Evolutionary conservation across 352 stramenopile species (phyloP).

Genomic region (Pythium guiyangense): DNA sequence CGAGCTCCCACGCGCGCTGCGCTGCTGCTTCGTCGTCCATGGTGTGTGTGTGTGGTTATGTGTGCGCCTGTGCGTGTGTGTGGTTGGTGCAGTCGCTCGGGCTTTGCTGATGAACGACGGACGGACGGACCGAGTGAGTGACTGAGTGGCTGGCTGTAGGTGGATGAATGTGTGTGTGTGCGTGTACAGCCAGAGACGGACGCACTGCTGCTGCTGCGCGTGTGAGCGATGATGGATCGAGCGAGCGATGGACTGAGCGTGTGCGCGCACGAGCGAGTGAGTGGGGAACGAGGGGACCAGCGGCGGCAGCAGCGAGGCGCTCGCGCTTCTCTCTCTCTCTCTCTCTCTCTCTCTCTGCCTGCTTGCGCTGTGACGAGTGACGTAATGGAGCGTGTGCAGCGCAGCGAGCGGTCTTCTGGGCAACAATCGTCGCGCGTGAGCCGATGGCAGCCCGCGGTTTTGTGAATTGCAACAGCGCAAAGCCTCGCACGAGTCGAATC

Average conservation of each 20-base stretch:
- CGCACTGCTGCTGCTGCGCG: too few species aligned
- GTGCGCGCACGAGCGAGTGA: too few species aligned
- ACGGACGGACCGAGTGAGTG: background rate
- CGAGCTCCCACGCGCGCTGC: slow-evolving; percentile 59
- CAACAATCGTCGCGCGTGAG: background rate
- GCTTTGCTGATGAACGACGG: too few species aligned
- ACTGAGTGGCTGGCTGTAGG: background rate
- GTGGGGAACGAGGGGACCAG: too few species aligned
- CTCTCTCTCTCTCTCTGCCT: background rate
- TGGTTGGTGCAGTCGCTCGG: background rate
- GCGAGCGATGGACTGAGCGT: too few species aligned
- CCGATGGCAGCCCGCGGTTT: too few species aligned
- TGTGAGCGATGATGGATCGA: too few species aligned
- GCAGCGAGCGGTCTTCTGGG: background rate
- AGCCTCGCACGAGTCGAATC: background rate
- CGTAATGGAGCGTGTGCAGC: slow-evolving; percentile 4
- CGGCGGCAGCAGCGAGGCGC: too few species aligned
- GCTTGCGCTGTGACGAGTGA: slow-evolving; percentile 3
- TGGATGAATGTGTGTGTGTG: background rate
- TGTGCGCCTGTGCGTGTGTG: slow-evolving; percentile 4
- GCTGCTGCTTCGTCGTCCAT: slow-evolving; percentile 40
- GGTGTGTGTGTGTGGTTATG: slow-evolving; percentile 1
- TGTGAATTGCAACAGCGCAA: too few species aligned
- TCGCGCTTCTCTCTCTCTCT: background rate
- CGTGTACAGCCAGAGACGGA: too few species aligned